A percentile compares a stretch with the other conserved stretches of the same genome.
phyloP scores from a whole-genome alignment of 768 basidiomycete genomes.

The Trametes cinnabarina region DNA sequence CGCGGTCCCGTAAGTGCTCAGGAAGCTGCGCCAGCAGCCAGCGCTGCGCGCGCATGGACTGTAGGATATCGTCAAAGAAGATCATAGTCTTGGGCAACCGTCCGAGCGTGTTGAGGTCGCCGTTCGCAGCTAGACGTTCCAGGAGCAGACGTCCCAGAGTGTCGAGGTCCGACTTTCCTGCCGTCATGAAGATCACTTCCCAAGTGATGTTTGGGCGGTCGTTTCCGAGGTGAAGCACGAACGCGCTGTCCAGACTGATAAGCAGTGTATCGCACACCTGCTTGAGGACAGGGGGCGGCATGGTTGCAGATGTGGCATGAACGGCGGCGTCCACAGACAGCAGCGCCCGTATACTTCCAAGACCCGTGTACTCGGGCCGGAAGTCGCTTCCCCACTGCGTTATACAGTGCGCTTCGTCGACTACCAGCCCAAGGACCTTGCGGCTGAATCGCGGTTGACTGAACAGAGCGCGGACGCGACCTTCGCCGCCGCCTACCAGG shows the following conservation, averaged over 20 bases:
- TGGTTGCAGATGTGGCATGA: background rate
- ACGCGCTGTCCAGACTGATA: no score
- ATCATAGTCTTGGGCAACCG: background rate
- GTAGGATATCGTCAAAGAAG: background rate
- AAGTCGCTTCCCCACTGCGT: background rate
- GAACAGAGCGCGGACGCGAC: background rate
- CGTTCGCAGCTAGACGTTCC: no score
- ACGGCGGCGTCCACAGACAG: background rate
- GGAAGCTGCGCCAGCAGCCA: background rate
- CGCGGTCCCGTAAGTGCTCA: background rate
- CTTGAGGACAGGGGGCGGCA: background rate
- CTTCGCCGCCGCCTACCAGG: background rate
- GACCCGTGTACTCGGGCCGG: background rate
- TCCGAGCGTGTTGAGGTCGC: no score
- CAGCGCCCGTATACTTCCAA: background rate
- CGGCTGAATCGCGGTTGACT: background rate
- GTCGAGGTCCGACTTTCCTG: background rate
- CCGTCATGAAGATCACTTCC: background rate
- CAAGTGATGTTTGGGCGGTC: background rate
- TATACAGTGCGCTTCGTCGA: constrained; percentile 1
- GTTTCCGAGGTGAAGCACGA: background rate
- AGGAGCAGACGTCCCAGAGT: background rate
- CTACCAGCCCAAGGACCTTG: background rate
- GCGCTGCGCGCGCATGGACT: background rate
- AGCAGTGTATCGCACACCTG: background rate